phyloP scores from a whole-genome alignment of 805 yeast genomes.

The Henningerozyma blattae region DNA sequence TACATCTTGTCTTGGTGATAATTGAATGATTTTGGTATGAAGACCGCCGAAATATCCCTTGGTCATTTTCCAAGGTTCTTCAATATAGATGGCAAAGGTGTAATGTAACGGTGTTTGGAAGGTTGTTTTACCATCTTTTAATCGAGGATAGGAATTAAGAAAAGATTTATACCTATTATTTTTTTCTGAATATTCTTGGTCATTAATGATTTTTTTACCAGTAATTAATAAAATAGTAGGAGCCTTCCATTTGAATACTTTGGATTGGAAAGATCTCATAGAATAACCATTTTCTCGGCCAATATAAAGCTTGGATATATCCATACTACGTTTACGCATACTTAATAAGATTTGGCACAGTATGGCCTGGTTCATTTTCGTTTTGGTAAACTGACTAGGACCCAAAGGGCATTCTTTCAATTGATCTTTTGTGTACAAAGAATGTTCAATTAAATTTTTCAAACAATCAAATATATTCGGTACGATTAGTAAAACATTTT shows the following conservation, averaged over 20 bases:
- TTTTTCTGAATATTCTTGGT: conserved; percentile 14
- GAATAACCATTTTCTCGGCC: conserved; percentile 74
- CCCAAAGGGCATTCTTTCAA: conserved; percentile 7
- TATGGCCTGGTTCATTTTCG: too few species aligned
- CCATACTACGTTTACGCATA: too few species aligned
- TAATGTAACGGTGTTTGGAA: conserved; percentile 4
- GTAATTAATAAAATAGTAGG: conserved; percentile 63
- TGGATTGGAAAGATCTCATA: conserved; percentile 74
- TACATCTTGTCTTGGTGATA: conserved; percentile 53
- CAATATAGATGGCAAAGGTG: conserved; percentile 54
- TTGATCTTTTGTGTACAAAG: conserved; percentile 25
- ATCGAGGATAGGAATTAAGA: conserved; percentile 34
- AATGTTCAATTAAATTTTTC: conserved; percentile 31
- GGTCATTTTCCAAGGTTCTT: conserved; percentile 67
- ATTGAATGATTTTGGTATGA: conserved; percentile 45
- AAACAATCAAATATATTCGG: conserved; percentile 37
- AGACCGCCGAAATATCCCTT: conserved; percentile 61
- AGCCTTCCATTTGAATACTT: conserved; percentile 81
- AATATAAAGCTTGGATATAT: conserved; percentile 54
- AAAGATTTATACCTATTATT: conserved; percentile 38
- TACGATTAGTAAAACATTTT: too few species aligned
- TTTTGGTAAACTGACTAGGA: neutral
- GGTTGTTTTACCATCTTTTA: conserved; percentile 23
- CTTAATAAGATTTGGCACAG: conserved; percentile 34
- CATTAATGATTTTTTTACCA: conserved; percentile 40